These are phyloP conservation scores for Fonsecaea erecta DNA, from an alignment of 2,329 filamentous ascomycete genomes.

Conservation along the genomic window DNA sequence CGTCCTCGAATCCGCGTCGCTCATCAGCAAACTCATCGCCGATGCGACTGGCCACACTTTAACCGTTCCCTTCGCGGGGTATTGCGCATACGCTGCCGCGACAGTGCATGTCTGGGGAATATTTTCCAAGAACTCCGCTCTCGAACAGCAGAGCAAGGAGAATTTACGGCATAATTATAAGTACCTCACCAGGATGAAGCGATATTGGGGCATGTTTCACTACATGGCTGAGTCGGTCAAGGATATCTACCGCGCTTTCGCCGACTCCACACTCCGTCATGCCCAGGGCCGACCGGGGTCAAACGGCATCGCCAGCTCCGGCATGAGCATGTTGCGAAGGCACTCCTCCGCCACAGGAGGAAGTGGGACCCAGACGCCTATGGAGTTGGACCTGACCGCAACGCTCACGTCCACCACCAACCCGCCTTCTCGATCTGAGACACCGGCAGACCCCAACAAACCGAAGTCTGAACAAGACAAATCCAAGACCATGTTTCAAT, in stretches of 20 bases:
- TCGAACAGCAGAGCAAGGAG: constrained; percentile 78
- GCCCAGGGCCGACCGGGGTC: constrained; percentile 15
- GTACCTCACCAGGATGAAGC: constrained; percentile 93
- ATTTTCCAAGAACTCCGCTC: constrained; percentile 77
- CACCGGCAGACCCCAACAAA: constrained; percentile 21
- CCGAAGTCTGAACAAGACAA: constrained; percentile 6
- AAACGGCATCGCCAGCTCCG: not conserved
- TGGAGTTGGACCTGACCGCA: constrained; percentile 27
- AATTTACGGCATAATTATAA: constrained; percentile 87
- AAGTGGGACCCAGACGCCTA: constrained; percentile 22
- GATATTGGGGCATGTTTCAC: constrained; percentile 98
- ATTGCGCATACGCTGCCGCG: constrained; percentile 89
- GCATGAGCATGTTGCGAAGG: constrained; percentile 6
- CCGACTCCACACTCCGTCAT: constrained; percentile 66
- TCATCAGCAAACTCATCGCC: constrained; percentile 81
- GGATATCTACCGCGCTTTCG: constrained; percentile 81
- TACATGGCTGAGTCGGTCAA: constrained; percentile 94
- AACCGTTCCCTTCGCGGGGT: constrained; percentile 89
- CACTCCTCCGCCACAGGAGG: constrained; percentile 13
- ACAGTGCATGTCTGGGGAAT: constrained; percentile 94
- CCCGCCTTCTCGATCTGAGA: constrained; percentile 27
- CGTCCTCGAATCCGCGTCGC: constrained; percentile 81
- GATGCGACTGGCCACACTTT: constrained; percentile 80
- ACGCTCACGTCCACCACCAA: constrained; percentile 19
- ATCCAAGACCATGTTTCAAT: constrained; percentile 70